These are phyloP conservation scores for Penicillium bovifimosum DNA, from an alignment of 495 filamentous ascomycete species.

Conservation along the genomic window DNA sequence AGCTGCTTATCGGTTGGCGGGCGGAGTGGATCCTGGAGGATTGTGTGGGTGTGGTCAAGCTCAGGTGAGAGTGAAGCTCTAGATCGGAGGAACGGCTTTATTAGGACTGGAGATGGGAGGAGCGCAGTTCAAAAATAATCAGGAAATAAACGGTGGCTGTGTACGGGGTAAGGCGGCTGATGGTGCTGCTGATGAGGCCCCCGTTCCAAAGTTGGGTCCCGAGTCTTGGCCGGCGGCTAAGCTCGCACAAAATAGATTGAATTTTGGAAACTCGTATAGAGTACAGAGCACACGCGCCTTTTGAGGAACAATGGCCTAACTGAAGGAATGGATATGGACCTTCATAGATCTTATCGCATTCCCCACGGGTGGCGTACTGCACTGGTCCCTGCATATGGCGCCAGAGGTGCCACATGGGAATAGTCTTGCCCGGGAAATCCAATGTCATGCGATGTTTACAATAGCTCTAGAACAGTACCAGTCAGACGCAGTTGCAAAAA, in stretches of 20 bases:
- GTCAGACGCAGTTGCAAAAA: too few species aligned
- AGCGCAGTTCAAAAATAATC: not conserved
- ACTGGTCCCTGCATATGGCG: constrained; percentile 10
- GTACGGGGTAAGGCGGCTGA: not conserved
- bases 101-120: not conserved
- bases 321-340: not conserved
- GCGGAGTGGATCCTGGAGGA: constrained; percentile 1
- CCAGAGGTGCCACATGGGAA: not conserved
- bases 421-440: not conserved
- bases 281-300: not conserved
- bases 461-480: not conserved
- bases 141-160: not conserved
- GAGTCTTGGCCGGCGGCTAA: constrained; percentile 7
- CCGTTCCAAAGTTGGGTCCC: too few species aligned
- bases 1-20: not conserved
- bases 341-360: constrained; percentile 2
- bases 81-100: not conserved
- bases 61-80: not conserved
- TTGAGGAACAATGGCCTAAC: not conserved
- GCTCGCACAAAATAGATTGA: not conserved
- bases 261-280: not conserved
- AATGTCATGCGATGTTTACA: constrained; percentile 1
- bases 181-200: not conserved
- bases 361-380: constrained; percentile 10
- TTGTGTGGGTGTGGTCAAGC: not conserved